Base-by-base conservation (phyloP, 1,139 yeast genomes). In the Magnusiomyces ingens region DNA sequence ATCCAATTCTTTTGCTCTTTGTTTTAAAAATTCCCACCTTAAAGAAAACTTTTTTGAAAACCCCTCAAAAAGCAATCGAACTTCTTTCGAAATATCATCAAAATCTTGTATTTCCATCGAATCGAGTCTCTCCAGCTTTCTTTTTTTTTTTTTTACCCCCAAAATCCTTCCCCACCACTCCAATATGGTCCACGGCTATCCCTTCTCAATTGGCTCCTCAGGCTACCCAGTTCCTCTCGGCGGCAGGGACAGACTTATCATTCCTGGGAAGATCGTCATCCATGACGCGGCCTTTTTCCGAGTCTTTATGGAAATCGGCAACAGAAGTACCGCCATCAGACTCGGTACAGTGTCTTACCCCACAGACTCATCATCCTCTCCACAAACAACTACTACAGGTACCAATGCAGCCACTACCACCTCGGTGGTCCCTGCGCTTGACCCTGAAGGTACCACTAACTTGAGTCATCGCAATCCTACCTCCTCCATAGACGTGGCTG, bases 271-370 rank as follows among this genome's bases (percentile, higher is more conserved):
- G 51, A 68, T 81, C 8, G 77, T 75, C 42, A 72, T 78, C 47
- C 77, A 82, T 19, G 77, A 84, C 13, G 53, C 56, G 21, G 62
- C 64, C 5, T 62, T 63, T 49, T 40, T 51, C 32, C 49, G 61
- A 15, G 48, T 50, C 21, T 50, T 61, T 43, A 57, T 81, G 53
- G 75, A 78, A 54, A 76, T 83, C 58, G 91, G 90, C 26, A 83
- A 79, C 17, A 71, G 89, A 56, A 76, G 80, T 79, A 78, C 86
- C 0, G 64, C 76, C 5, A 62, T 76, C 52, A 66, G 66, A 52
- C 53, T 49, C 22, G 65, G 32, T 26, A 26, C 32, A 5, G 32
- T 4, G 8, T 26, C 32, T 26, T 26, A 26, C 32, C 32, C 32
- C 32, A 26, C 32, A 26, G 32, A 26, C 8, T n/a, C n/a, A n/a